Base-by-base conservation (phyloP, 345 rosid species). In the Pelargonium nanum region DNA sequence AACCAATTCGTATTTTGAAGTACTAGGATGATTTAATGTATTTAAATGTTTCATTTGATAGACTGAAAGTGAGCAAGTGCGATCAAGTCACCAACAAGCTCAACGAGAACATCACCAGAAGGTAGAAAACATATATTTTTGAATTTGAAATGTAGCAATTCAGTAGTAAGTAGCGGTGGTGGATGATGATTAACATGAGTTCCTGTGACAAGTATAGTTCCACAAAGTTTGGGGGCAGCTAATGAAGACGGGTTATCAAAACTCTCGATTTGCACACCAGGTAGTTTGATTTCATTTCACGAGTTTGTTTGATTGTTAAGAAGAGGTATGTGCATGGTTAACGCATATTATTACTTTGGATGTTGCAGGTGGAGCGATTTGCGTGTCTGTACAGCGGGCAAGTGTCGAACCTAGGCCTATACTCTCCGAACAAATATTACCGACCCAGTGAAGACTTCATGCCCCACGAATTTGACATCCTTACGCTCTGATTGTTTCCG, bases 381-480 rank as follows among this genome's bases (percentile, higher is more conserved):
- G 99, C 97, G 1, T 93, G 99, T 77, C 92, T 93, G 20, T 93
- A 89, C 70, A 85, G 96, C 0, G 84, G 99, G 74, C 89, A 87
- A 70, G 93, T 93, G 26, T 87, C 97, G 45, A 93, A 93, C 83
- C 62, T 93, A 61, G 75, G 91, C 71, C 73, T 89, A 70, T 89
- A 93, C 71, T 93, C 99, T 0, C 95, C 97, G 0, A 85, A 93
- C 77, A 93, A 87, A 68, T 89, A 89, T 68, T 93, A 93, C 74
- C 76, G 89, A 66, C 99, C 96, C 16, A 76, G 89, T 44, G 97
- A 87, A 80, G 99, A 89, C 74, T 83, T 81, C 62, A 93, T 93
- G 99, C 88, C 99, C 13, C 99, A 93, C 65, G 99, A 93, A 65
- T 93, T 84, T 57, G 75, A 83, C 62, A 81, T 85, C 61, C 80